Evolutionary conservation across 768 basidiomycete species (phyloP).

Genomic region (Harrya chromipes): DNA sequence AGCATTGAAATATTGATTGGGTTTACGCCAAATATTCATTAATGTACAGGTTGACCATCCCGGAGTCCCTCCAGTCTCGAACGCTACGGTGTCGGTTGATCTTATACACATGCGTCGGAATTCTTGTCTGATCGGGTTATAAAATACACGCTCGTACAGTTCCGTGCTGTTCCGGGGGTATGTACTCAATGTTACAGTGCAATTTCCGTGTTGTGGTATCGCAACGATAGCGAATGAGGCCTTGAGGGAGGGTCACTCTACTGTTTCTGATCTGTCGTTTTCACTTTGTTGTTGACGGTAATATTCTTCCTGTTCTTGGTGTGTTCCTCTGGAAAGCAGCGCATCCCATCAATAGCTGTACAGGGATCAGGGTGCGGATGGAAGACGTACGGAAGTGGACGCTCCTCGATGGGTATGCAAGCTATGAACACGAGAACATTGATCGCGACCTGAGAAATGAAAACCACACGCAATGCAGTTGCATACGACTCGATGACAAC

Average conservation of each 20-base stretch:
- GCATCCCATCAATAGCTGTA: slow-evolving; percentile 16
- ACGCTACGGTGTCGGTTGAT: neutral
- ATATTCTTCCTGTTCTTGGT: slow-evolving; percentile 58
- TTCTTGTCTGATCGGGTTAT: slow-evolving; percentile 13
- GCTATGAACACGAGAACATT: slow-evolving; percentile 65
- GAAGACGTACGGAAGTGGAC: slow-evolving; percentile 46
- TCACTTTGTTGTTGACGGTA: slow-evolving; percentile 41
- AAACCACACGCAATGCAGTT: slow-evolving; percentile 75
- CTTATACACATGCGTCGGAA: neutral
- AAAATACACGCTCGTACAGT: slow-evolving; percentile 21
- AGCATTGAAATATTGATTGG: slow-evolving; percentile 7
- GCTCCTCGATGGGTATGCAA: slow-evolving; percentile 75
- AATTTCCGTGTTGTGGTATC: slow-evolving; percentile 27
- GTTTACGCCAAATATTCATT: neutral
- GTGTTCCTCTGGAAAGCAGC: slow-evolving; percentile 48
- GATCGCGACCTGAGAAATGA: slow-evolving; percentile 72
- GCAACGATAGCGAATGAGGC: slow-evolving; percentile 9
- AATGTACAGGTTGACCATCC: neutral
- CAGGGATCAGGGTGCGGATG: slow-evolving; percentile 6
- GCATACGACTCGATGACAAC: slow-evolving; percentile 78
- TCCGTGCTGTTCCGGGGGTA: slow-evolving; percentile 20
- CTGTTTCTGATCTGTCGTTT: slow-evolving; percentile 11
- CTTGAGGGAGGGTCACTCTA: no score
- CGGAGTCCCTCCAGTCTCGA: neutral
- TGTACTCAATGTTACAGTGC: slow-evolving; percentile 28